Base-by-base conservation (phyloP, 225 moss, liverwort and hornwort species). In the Pseudisothecium myosuroides region DNA sequence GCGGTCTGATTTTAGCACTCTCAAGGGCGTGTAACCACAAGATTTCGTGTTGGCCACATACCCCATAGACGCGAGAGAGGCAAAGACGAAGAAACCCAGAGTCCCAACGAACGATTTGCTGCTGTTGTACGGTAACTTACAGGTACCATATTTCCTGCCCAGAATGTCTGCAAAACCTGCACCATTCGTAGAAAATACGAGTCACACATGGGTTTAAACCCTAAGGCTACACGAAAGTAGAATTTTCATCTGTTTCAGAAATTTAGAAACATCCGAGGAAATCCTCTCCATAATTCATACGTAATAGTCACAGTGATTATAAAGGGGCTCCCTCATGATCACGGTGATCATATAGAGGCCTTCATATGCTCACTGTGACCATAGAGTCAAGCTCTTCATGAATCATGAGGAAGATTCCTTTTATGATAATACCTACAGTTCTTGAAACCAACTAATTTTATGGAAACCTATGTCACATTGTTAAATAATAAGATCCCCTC, bases 141-240 rank as follows among this genome's bases (percentile, higher is more conserved):
- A 76, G 83, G 90, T 90, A n/a, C 98, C 96, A 85, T 95, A 95
- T 36, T 94, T 96, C 76, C 98, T 95, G 76, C 98, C 98, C 64
- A 98, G 64, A 41, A 98, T 95, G 89, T 98, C 96, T 34, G 98
- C 96, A 90, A 96, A 91, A 86, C 98, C 98, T 98, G 96, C 87
- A 88, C 80, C 84, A 77, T 56, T 56, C 56, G n/a, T 76, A 87
- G 67, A 80, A 58, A 77, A 64, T n/a, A 89, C 62, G 83, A 41
- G 65, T 88, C 90, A 88, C 41, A 63, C 26, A 56, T 83, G 56
- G 50, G 77, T n/a, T 81, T 60, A 81, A 77, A 85, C 58, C 79
- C 86, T 59, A 78, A 62, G 60, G 63, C 71, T 79, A 56, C 62
- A 56, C 65, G 56, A 82, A 45, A 72, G 19, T 45, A 71, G 29